These are phyloP conservation scores for Suhomyces sp. DNA, from an alignment of 805 yeast genomes.

Conservation along the genomic window DNA sequence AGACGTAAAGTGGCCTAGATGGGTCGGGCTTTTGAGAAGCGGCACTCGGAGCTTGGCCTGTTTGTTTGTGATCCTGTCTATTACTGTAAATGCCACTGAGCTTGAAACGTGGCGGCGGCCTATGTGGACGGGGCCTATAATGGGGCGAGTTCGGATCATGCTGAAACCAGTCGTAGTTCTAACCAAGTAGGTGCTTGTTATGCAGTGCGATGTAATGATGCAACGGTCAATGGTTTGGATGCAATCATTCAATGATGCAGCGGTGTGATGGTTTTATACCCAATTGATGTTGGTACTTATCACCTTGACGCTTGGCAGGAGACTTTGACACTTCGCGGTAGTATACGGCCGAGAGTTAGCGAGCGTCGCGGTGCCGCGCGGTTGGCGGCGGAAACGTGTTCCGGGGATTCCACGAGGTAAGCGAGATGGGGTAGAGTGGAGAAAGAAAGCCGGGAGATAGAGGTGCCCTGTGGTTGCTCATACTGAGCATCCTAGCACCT, in stretches of 20 bases:
- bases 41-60: slow-evolving; percentile 48
- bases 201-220: not conserved
- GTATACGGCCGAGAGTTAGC: not conserved
- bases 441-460: no score
- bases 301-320: no score
- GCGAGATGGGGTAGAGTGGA: not conserved
- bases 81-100: slow-evolving; percentile 28
- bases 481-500: no score
- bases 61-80: slow-evolving; percentile 15
- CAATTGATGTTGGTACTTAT: not conserved
- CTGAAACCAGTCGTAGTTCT: not conserved
- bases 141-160: not conserved
- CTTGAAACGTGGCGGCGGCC: slow-evolving; percentile 12
- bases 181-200: not conserved
- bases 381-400: not conserved
- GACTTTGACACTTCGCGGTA: not conserved
- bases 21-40: slow-evolving; percentile 61
- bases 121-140: not conserved
- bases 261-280: no score
- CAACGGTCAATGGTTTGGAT: not conserved
- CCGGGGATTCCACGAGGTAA: not conserved
- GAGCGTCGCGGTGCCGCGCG: not conserved
- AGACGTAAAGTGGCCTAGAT: slow-evolving; percentile 74
- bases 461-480: no score
- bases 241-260: no score